Evolutionary conservation across 2,329 filamentous ascomycete genomes (phyloP), one percentile per base, ranked within the genome.

Genomic region (Thyridium curvatum): DNA sequence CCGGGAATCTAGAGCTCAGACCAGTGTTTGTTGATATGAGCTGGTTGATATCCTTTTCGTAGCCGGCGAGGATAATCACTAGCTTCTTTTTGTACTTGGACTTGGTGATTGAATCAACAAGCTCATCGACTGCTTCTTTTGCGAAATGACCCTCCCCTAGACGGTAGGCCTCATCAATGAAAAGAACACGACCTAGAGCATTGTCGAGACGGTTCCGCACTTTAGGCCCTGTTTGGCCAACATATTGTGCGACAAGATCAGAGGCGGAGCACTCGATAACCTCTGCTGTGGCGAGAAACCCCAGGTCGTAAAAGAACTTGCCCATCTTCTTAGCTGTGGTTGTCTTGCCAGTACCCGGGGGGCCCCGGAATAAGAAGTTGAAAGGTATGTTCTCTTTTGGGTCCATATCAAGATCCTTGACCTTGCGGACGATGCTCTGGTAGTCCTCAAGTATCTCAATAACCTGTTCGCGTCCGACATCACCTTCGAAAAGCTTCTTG

Each of bases 301-400:
- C 83, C 69, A 88, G 76, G 47, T 89, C 79, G 50, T 86, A 89
- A 51, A 77, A 90, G 0, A 90, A 66, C 44, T 86, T 74, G 4
- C 84, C 84, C 71, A 90, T 85, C 44, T 81, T 84, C n/a, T 71
- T 64, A 0, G 86, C 86, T 0, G 68, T 86, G 0, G 79, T 81
- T 0, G 84, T 87, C 51, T 89, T 89, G 0, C 84, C 85, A 0
- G 84, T 88, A 3, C 50, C 50, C 3, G 51, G 50, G 8, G 76
- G 76, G 0, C 84, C 83, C 1, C 75, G 70, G 59, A 87, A 87
- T 0, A 87, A 49, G 46, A 86, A 86, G 43, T 74, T 82, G 53
- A 83, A 84, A 0, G 82, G 80, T 0, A 86, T 68, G 10, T 73
- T 59, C 8, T 75, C 66, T 8, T 68, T 65, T 2, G 78, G 72